Evolutionary conservation across 306 rosid species (phyloP).

Genomic region (Notholithocarpus densiflorus): DNA sequence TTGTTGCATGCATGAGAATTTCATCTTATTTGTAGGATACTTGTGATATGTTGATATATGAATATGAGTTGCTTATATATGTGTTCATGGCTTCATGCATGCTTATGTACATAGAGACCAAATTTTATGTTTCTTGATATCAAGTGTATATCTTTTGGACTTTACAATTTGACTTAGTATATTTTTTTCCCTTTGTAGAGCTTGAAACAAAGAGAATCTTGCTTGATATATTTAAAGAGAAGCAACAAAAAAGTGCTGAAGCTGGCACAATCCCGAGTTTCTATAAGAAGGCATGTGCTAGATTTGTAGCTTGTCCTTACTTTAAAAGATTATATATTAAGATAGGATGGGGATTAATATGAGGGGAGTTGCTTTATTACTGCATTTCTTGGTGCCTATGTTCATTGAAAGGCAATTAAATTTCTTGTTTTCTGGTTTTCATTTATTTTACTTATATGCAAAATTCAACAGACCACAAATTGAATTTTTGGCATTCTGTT

Average conservation of each 20-base stretch:
- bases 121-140: background rate
- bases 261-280: slow-evolving; percentile 95
- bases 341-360: background rate
- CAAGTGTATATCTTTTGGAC: background rate
- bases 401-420: background rate
- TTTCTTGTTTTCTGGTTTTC: slow-evolving; percentile 3
- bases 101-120: background rate
- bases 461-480: background rate
- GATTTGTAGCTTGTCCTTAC: slow-evolving; percentile 12
- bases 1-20: background rate
- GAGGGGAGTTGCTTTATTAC: background rate
- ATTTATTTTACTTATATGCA: slow-evolving; percentile 17
- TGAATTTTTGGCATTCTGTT: background rate
- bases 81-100: background rate
- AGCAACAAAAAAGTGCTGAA: slow-evolving; percentile 89
- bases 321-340: slow-evolving; percentile 6
- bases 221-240: slow-evolving; percentile 96
- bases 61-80: background rate
- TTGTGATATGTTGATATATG: background rate
- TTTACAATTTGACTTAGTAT: background rate
- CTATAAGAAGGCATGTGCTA: slow-evolving; percentile 82
- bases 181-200: slow-evolving; percentile 44
- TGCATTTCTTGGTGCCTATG: background rate
- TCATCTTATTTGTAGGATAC: background rate
- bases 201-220: slow-evolving; percentile 95